These are phyloP conservation scores for Chloris gayana DNA, from an alignment of 176 grass and related monocot species.

Conservation along the genomic window DNA sequence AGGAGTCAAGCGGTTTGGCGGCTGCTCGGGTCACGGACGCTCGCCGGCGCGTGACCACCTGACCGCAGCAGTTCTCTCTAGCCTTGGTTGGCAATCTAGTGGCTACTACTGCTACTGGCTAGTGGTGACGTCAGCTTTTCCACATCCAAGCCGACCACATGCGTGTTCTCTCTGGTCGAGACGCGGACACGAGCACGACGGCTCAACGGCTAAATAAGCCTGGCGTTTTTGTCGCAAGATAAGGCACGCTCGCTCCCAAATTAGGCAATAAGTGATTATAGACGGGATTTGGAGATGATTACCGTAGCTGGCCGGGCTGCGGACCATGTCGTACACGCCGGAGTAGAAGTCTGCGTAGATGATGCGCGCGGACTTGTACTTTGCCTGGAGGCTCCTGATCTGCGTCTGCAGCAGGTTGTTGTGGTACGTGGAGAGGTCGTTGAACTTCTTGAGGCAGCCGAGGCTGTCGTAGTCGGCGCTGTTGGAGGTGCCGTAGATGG, in stretches of 20 bases:
- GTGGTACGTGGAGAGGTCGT: constrained; percentile 55
- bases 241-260: too few species aligned
- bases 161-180: not conserved
- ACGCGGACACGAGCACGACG: not conserved
- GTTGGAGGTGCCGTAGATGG: constrained; percentile 46
- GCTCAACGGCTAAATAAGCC: not conserved
- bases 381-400: constrained; percentile 33
- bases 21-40: constrained; percentile 11
- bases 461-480: constrained; percentile 43
- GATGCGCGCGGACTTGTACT: constrained; percentile 46
- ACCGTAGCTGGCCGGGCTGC: constrained; percentile 56
- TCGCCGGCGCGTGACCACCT: constrained; percentile 2
- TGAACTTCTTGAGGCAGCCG: constrained; percentile 69
- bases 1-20: not conserved
- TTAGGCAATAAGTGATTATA: too few species aligned
- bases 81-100: not conserved
- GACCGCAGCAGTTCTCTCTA: not conserved
- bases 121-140: not conserved
- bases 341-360: constrained; percentile 70
- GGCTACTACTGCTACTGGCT: not conserved
- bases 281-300: too few species aligned
- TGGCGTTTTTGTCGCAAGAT: not conserved
- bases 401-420: constrained; percentile 39
- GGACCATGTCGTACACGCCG: constrained; percentile 59
- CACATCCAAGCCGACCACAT: not conserved